A percentile compares a stretch with the other conserved stretches of the same genome.
phyloP scores from a whole-genome alignment of 2,329 filamentous ascomycete species.

The Sporothrix schenckii region DNA sequence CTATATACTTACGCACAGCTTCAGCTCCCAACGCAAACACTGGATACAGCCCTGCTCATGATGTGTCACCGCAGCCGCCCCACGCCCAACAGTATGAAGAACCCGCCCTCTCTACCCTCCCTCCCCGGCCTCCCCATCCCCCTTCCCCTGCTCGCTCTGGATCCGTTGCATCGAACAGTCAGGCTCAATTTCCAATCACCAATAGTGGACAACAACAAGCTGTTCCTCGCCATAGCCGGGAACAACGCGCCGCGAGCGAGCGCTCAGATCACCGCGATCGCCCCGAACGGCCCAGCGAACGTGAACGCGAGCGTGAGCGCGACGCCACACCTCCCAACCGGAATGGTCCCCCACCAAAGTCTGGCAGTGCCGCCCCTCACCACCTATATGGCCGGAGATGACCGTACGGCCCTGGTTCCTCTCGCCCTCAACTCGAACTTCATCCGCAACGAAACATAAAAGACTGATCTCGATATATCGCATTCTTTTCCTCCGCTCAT shows the following conservation, averaged over 20 bases:
- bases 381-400: slow-evolving; percentile 33
- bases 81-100: slow-evolving; percentile 54
- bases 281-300: slow-evolving; percentile 20
- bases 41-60: slow-evolving; percentile 50
- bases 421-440: background rate
- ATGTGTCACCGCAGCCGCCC: slow-evolving; percentile 32
- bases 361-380: slow-evolving; percentile 9
- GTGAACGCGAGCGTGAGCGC: slow-evolving; percentile 33
- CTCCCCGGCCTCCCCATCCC: slow-evolving; percentile 23
- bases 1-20: slow-evolving; percentile 19
- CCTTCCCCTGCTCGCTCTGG: slow-evolving; percentile 33
- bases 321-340: slow-evolving; percentile 34
- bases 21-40: slow-evolving; percentile 47
- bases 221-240: slow-evolving; percentile 30
- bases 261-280: slow-evolving; percentile 31
- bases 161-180: slow-evolving; percentile 29
- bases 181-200: slow-evolving; percentile 35
- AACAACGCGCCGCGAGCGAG: slow-evolving; percentile 30
- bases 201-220: slow-evolving; percentile 32
- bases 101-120: slow-evolving; percentile 28
- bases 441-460: background rate
- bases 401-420: background rate
- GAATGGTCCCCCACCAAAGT: slow-evolving; percentile 31
- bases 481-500: background rate
- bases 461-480: background rate